A percentile compares a stretch with the other conserved stretches of the same genome.
Conservation (phyloP, 2,329 filamentous ascomycete species). For the Aschersonia sp. region DNA sequence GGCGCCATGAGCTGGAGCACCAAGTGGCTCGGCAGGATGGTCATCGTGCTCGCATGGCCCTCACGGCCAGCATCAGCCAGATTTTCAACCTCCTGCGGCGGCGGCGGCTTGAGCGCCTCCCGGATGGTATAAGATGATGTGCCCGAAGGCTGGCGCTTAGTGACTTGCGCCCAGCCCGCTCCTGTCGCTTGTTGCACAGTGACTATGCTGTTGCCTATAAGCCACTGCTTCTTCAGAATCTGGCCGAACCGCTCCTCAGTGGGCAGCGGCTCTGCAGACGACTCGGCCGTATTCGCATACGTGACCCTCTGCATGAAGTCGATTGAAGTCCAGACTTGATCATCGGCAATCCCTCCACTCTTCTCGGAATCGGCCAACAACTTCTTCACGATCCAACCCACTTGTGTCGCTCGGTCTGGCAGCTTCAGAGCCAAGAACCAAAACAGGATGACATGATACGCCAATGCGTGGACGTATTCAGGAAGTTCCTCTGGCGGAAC, state of each 20-base stretch:
- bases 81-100: constrained; percentile 38
- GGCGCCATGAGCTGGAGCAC: constrained; percentile 55
- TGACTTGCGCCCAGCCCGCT: constrained; percentile 55
- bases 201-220: constrained; percentile 60
- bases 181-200: constrained; percentile 57
- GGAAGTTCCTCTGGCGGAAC: constrained; percentile 57
- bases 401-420: constrained; percentile 67
- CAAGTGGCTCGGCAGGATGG: constrained; percentile 58
- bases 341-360: constrained; percentile 57
- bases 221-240: constrained; percentile 52
- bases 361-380: constrained; percentile 68
- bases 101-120: constrained; percentile 43
- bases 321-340: constrained; percentile 84
- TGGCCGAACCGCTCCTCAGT: constrained; percentile 49
- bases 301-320: constrained; percentile 89
- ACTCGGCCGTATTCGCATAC: constrained; percentile 75
- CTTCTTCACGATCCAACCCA: constrained; percentile 80
- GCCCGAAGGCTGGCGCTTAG: constrained; percentile 57
- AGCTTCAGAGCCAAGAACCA: constrained; percentile 91
- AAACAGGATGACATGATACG: constrained; percentile 90
- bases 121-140: constrained; percentile 44
- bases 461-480: constrained; percentile 85
- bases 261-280: constrained; percentile 50
- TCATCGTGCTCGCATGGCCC: constrained; percentile 38
- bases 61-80: constrained; percentile 34